These are phyloP conservation scores for Solanum pennellii DNA, from an alignment of 257 asterid species.

Conservation along the genomic window DNA sequence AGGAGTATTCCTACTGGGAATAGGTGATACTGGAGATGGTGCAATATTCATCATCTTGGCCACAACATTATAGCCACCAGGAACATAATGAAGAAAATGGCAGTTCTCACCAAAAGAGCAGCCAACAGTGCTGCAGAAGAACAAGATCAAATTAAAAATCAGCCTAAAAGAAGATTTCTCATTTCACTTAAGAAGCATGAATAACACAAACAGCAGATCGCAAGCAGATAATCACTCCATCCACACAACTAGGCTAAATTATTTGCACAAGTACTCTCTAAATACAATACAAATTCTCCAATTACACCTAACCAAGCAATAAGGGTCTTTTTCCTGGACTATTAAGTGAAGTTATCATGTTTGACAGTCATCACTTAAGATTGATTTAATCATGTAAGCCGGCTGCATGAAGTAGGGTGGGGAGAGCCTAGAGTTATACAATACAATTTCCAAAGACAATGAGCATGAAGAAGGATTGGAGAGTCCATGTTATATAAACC, in stretches of 20 bases:
- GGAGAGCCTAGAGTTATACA: background rate
- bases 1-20: conserved; percentile 41
- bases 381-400: background rate
- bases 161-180: background rate
- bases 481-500: background rate
- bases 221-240: background rate
- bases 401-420: background rate
- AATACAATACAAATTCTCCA: background rate
- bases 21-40: conserved; percentile 42
- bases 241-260: background rate
- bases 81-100: conserved; percentile 83
- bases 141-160: background rate
- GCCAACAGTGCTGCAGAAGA: conserved; percentile 50
- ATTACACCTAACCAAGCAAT: background rate
- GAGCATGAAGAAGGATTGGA: background rate
- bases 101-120: conserved; percentile 71
- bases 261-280: background rate
- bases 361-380: background rate
- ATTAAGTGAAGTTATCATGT: background rate
- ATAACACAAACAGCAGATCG: background rate
- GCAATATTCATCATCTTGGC: conserved; percentile 77
- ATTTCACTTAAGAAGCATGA: background rate
- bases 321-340: background rate
- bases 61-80: conserved; percentile 81
- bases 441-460: background rate